These are phyloP conservation scores for Prototheca wickerhamii DNA, from an alignment of 163 green algal genomes.

Conservation along the genomic window DNA sequence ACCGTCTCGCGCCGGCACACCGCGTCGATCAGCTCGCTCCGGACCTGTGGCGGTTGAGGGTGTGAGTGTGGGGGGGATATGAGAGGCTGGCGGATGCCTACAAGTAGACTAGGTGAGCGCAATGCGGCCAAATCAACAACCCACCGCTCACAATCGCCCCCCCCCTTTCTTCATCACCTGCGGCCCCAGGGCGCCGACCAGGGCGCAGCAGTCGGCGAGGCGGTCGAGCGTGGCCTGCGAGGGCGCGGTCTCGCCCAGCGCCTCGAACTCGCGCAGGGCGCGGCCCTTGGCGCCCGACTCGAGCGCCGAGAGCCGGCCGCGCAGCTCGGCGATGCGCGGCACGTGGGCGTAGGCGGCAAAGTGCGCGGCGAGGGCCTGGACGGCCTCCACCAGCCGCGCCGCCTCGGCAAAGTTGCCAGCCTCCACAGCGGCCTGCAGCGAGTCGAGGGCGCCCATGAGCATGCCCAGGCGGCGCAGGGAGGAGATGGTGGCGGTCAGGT, in stretches of 20 bases:
- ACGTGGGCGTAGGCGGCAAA: conserved; percentile 83
- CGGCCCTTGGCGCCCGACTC: conserved; percentile 40
- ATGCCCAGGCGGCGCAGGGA: conserved; percentile 76
- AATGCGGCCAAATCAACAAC: no score
- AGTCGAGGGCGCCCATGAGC: conserved; percentile 65
- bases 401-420: conserved; percentile 52
- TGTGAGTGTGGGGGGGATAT: neutral
- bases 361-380: conserved; percentile 84
- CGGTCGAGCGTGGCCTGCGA: conserved; percentile 32
- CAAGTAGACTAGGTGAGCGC: no score
- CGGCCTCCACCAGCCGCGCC: conserved; percentile 86
- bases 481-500: conserved; percentile 92
- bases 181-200: conserved; percentile 41
- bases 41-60: conserved; percentile 20
- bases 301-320: conserved; percentile 37
- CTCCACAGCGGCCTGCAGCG: conserved; percentile 47
- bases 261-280: conserved; percentile 84
- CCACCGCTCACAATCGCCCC: no score
- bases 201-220: conserved; percentile 54
- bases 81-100: neutral
- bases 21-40: conserved; percentile 83
- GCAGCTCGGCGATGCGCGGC: conserved; percentile 49
- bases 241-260: conserved; percentile 51
- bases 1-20: conserved; percentile 83
- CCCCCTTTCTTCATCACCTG: conserved; percentile 29